These are phyloP conservation scores for Posidonia australis DNA, from an alignment of 106 monocot species.

Conservation along the genomic window DNA sequence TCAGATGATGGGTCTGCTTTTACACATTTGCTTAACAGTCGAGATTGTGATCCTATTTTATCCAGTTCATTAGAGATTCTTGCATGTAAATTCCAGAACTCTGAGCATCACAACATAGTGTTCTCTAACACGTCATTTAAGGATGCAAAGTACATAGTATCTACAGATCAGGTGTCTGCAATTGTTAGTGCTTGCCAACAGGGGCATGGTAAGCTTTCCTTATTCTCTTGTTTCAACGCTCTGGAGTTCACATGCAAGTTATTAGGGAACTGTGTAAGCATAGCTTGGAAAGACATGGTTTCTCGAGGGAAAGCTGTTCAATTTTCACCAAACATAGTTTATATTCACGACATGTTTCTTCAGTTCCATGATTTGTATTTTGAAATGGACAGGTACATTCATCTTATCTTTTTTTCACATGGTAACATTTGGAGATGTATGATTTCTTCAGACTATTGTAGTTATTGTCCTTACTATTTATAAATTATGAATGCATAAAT, in stretches of 20 bases:
- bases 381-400: conserved; percentile 37
- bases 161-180: neutral
- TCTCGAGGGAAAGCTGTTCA: conserved; percentile 10
- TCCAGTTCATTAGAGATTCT: neutral
- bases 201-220: conserved; percentile 30
- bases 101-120: neutral
- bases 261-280: conserved; percentile 22
- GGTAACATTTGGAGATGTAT: neutral
- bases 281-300: conserved; percentile 25
- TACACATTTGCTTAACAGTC: neutral
- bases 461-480: conserved; percentile 1
- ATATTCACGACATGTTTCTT: conserved; percentile 27
- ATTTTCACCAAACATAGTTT: conserved; percentile 11
- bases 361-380: conserved; percentile 29
- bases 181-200: conserved; percentile 4
- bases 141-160: neutral
- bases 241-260: conserved; percentile 44
- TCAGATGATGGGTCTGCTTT: conserved; percentile 18
- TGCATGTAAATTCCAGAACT: neutral
- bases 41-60: neutral
- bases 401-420: neutral
- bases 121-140: neutral
- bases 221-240: conserved; percentile 50
- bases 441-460: neutral
- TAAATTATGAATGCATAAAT: neutral